These are phyloP conservation scores for Lactarius hengduanensis DNA, from an alignment of 768 basidiomycete genomes.

Conservation along the genomic window DNA sequence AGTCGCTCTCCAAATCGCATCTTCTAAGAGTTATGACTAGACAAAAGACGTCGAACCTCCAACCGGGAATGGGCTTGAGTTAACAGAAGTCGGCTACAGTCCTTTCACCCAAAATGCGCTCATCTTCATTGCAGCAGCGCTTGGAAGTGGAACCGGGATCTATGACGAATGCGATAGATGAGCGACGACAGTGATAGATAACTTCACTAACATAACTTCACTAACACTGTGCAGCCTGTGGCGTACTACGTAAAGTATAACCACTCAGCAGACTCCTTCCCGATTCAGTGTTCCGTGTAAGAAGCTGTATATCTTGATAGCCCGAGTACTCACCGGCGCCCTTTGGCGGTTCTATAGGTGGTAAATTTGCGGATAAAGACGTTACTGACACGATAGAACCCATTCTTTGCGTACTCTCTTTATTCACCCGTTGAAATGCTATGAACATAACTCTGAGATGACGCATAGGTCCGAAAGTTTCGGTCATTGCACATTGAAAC, in stretches of 20 bases:
- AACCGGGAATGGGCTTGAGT: not conserved
- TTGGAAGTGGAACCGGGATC: conserved; percentile 29
- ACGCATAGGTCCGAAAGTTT: conserved; percentile 30
- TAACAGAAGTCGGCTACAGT: not conserved
- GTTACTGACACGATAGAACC: no score
- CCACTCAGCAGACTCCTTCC: no score
- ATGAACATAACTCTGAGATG: not conserved
- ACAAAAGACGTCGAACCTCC: not conserved
- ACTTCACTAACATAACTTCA: no score
- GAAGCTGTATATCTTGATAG: no score
- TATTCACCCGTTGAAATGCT: not conserved
- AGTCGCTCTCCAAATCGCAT: not conserved
- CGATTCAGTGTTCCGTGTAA: no score
- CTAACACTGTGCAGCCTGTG: no score
- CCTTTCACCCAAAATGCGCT: conserved; percentile 18
- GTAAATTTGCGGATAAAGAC: conserved; percentile 41
- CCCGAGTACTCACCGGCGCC: no score
- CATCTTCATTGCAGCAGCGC: conserved; percentile 17
- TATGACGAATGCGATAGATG: not conserved
- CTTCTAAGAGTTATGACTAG: not conserved
- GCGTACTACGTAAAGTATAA: no score
- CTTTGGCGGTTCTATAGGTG: conserved; percentile 44
- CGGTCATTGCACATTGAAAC: not conserved
- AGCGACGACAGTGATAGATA: not conserved
- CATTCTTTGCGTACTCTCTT: not conserved